phyloP scores from a whole-genome alignment of 2,329 filamentous ascomycete genomes.

The Teratosphaeria epicoccoides region DNA sequence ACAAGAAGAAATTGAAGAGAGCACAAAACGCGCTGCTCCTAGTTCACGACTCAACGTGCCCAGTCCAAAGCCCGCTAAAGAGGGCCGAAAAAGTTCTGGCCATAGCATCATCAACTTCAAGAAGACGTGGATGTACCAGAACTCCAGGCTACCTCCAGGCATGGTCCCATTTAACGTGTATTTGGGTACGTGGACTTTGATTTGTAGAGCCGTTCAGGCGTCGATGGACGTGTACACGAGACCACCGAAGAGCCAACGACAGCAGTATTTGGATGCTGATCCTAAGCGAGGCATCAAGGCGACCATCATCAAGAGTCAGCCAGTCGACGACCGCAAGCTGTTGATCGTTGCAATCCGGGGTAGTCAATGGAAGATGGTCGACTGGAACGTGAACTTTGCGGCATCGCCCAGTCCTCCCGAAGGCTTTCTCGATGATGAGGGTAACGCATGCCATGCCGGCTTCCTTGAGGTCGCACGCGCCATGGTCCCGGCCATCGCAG shows the following conservation, averaged over 20 bases:
- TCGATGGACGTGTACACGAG: constrained; percentile 63
- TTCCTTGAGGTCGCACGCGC: constrained; percentile 66
- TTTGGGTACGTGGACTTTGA: constrained; percentile 62
- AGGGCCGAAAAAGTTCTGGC: background rate
- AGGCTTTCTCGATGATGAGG: constrained; percentile 65
- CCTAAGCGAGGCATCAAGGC: constrained; percentile 68
- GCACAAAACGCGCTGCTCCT: background rate
- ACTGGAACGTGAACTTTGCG: constrained; percentile 78
- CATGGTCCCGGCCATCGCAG: constrained; percentile 64
- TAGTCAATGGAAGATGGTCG: constrained; percentile 61
- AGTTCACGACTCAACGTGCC: background rate
- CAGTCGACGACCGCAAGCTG: constrained; percentile 65
- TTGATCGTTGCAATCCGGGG: constrained; percentile 79
- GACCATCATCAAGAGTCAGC: constrained; percentile 72
- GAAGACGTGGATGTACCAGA: constrained; percentile 69
- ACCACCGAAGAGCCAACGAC: constrained; percentile 51
- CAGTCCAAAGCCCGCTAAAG: background rate
- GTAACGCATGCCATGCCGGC: constrained; percentile 69
- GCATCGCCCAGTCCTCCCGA: constrained; percentile 53
- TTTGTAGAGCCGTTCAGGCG: constrained; percentile 70
- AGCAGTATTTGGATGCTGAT: constrained; percentile 60
- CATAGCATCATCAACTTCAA: constrained; percentile 17
- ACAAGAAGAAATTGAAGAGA: background rate
- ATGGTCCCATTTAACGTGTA: constrained; percentile 60
- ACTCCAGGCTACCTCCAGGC: constrained; percentile 59